These are phyloP conservation scores for Leccinum subrobustum DNA, from an alignment of 1,284 basidiomycete genomes.

Conservation along the genomic window DNA sequence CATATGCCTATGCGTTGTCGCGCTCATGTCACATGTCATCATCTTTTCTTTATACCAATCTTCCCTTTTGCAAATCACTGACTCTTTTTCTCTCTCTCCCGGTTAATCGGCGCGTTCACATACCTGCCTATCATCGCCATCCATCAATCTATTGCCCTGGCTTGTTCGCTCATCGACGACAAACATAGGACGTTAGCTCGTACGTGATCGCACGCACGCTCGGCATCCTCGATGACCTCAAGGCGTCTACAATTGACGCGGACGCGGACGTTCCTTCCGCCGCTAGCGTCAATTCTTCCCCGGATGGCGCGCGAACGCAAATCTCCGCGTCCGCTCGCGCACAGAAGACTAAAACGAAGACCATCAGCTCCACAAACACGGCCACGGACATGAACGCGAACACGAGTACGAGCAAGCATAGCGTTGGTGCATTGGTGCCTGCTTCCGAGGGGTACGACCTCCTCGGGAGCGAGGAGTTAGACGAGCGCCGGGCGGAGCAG, in stretches of 20 bases:
- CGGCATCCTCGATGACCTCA: slow-evolving; percentile 69
- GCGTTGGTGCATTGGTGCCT: neutral
- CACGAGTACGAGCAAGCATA: neutral
- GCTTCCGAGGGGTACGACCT: slow-evolving; percentile 16
- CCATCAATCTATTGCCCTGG: neutral
- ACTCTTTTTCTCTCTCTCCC: slow-evolving; percentile 3
- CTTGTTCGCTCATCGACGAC: neutral
- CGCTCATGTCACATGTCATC: slow-evolving; percentile 2
- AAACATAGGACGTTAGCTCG: slow-evolving; percentile 67
- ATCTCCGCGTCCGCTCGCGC: neutral
- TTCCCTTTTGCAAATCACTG: slow-evolving; percentile 9
- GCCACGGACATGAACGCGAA: neutral
- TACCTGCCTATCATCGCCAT: slow-evolving; percentile 2
- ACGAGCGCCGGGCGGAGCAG: neutral
- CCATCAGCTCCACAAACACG: neutral
- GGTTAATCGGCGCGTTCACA: neutral
- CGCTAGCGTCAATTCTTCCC: neutral
- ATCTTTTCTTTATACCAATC: neutral
- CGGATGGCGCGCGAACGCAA: neutral
- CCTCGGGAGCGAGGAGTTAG: slow-evolving; percentile 16
- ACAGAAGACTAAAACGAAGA: neutral
- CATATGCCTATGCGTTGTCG: slow-evolving; percentile 2
- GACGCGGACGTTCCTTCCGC: slow-evolving; percentile 12
- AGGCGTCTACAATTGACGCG: slow-evolving; percentile 62
- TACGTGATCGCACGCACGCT: slow-evolving; percentile 81